Conservation (phyloP, 495 filamentous ascomycete species). For the Aspergillus avenaceus region DNA sequence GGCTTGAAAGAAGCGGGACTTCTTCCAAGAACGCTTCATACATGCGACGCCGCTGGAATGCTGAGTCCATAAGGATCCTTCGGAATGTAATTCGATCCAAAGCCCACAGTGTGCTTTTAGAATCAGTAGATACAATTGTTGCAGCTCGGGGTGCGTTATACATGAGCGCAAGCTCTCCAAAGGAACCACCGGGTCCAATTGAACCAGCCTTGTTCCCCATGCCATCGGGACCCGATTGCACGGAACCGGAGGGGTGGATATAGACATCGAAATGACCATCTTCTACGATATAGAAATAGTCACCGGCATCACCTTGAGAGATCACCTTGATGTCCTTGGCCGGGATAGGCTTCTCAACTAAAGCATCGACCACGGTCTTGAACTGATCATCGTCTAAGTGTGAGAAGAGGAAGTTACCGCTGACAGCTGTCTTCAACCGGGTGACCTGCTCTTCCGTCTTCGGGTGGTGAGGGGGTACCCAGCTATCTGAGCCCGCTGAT, state of each 20-base stretch:
- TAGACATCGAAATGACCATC: slow-evolving; percentile 86
- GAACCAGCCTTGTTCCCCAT: slow-evolving; percentile 79
- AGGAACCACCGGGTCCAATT: slow-evolving; percentile 88
- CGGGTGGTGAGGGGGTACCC: slow-evolving; percentile 78
- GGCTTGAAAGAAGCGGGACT: slow-evolving; percentile 77
- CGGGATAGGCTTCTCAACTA: slow-evolving; percentile 93
- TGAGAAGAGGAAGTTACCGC: slow-evolving; percentile 88
- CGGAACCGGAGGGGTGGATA: slow-evolving; percentile 73
- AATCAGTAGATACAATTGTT: slow-evolving; percentile 80
- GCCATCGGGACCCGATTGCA: slow-evolving; percentile 78
- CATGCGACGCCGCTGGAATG: slow-evolving; percentile 91
- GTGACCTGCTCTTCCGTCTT: slow-evolving; percentile 78
- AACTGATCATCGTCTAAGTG: slow-evolving; percentile 92
- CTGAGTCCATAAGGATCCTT: slow-evolving; percentile 96
- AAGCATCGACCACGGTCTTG: slow-evolving; percentile 78
- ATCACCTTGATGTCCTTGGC: slow-evolving; percentile 96
- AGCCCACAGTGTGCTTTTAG: slow-evolving; percentile 82
- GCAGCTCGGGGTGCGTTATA: slow-evolving; percentile 98
- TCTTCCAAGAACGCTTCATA: slow-evolving; percentile 98
- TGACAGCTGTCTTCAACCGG: slow-evolving; percentile 77
- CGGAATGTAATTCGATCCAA: slow-evolving; percentile 95
- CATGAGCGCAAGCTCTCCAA: slow-evolving; percentile 96
- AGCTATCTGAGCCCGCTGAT: slow-evolving; percentile 77
- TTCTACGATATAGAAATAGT: slow-evolving; percentile 98
- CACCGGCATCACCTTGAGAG: slow-evolving; percentile 89